Percentiles rank a stretch among this genome's conserved stretches.
phyloP scores from a whole-genome alignment of 192 early-diverging fungal species.

The Gryganskiella cystojenkinii region DNA sequence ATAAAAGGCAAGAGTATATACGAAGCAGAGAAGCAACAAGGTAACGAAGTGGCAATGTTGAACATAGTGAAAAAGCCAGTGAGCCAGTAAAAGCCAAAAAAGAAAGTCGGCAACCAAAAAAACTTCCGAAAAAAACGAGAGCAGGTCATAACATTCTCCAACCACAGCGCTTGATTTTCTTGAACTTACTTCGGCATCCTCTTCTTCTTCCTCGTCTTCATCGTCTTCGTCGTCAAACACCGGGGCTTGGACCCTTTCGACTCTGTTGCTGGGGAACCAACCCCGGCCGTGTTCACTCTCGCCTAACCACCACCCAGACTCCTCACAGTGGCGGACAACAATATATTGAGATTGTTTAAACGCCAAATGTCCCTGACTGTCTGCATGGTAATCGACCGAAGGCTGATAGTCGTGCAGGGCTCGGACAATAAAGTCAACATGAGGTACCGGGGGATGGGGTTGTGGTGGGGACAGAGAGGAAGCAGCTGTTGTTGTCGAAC shows the following conservation, averaged over 20 bases:
- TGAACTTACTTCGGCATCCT: background rate
- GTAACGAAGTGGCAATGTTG: no score
- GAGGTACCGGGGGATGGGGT: conserved; percentile 6
- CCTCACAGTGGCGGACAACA: conserved; percentile 29
- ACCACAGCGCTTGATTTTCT: no score
- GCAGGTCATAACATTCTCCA: no score
- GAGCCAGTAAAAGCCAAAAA: no score
- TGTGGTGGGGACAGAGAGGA: conserved; percentile 19
- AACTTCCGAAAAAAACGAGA: no score
- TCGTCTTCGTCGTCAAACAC: conserved; percentile 21
- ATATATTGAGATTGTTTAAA: conserved; percentile 40
- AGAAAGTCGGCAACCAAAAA: no score
- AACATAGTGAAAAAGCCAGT: no score
- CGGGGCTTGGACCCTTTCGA: conserved; percentile 24
- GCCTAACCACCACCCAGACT: conserved; percentile 43
- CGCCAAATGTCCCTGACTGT: conserved; percentile 26
- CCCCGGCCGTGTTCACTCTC: conserved; percentile 36
- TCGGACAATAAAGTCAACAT: conserved; percentile 37
- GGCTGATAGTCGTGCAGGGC: conserved; percentile 25
- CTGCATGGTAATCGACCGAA: conserved; percentile 6
- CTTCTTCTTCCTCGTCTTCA: background rate
- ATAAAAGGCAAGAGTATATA: no score
- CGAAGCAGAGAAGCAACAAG: no score
- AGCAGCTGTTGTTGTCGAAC: conserved; percentile 19
- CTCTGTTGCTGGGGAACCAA: conserved; percentile 48